A percentile compares a stretch with the other conserved stretches of the same genome.
phyloP scores from a whole-genome alignment of 2,329 filamentous ascomycete species.

The Ascocoryne sarcoides region DNA sequence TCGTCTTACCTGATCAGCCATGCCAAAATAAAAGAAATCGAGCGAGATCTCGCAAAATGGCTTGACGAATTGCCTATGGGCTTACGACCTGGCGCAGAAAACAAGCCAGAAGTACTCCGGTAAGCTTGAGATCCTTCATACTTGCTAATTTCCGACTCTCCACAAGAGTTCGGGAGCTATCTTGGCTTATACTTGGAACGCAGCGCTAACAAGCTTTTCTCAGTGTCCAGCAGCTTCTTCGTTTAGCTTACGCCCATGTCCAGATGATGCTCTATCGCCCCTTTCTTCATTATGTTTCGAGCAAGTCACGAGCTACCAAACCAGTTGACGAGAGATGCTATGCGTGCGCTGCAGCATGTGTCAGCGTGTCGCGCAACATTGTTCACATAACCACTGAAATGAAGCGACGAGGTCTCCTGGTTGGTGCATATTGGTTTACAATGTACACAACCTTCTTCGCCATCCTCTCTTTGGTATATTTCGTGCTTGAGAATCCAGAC shows the following conservation, averaged over 20 bases:
- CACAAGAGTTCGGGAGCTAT: too few species aligned
- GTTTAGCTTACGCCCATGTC: conserved; percentile 74
- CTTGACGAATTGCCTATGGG: conserved; percentile 60
- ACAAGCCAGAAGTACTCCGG: conserved; percentile 66
- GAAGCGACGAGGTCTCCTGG: conserved; percentile 63
- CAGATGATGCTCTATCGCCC: conserved; percentile 77
- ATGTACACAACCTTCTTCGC: conserved; percentile 79
- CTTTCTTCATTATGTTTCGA: conserved; percentile 75
- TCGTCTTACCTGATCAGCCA: conserved; percentile 55
- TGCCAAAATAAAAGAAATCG: conserved; percentile 54
- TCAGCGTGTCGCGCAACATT: conserved; percentile 58
- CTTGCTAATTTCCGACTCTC: too few species aligned
- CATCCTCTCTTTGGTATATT: conserved; percentile 71
- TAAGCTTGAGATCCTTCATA: too few species aligned
- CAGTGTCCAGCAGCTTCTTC: conserved; percentile 62
- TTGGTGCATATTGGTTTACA: conserved; percentile 80
- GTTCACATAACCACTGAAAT: conserved; percentile 74
- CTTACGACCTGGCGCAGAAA: conserved; percentile 72
- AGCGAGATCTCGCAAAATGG: conserved; percentile 55
- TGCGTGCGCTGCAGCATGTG: conserved; percentile 57
- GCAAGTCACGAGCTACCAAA: conserved; percentile 45
- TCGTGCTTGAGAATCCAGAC: conserved; percentile 70
- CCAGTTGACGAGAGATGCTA: conserved; percentile 69
- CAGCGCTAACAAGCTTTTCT: conserved; percentile 17
- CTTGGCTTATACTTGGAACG: too few species aligned